Evolutionary conservation across 345 rosid genomes (phyloP), one percentile per base, ranked within the genome.

Genomic region (Lepidium aucheri): DNA sequence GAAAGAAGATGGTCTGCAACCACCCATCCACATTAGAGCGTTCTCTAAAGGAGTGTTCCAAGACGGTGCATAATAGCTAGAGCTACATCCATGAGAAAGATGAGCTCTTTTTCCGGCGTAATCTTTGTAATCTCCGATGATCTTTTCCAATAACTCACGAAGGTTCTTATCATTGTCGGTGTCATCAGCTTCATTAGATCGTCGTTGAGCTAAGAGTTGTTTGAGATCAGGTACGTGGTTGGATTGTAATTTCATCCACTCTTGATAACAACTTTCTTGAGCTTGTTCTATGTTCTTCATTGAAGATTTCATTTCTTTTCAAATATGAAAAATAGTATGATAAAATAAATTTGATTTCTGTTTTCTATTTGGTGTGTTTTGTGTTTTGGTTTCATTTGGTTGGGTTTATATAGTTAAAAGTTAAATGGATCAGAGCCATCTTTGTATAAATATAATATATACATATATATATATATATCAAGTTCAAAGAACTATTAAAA

Each of bases 31-130:
- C 40, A 76, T 69, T 3, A 77, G 60, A 47, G 84, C 80, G 63
- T 81, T 80, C 79, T 80, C 86, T 9, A 78, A 42, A 38, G 82
- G 43, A 30, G 74, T 79, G 66, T 77, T 72, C 83, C 80, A 79
- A 9, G 65, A 2, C 9, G 85, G 88, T 0, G 78, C 78, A 43
- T 83, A 76, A 49, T 62, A 75, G 67, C 6, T 36, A 0, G 76
- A 67, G 53, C 72, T 67, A 10, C 77, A 65, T 7, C 61, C 36
- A 8, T 38, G 50, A 35, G 73, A 47, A 0, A 80, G 47, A 9
- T 54, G 4, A 6, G 52, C 44, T 42, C 82, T 13, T 58, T 13
- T 42, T 24, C 35, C 28, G 9, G 71, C 71, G 47, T 73, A 73
- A 0, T 26, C 5, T 42, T 51, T 72, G 30, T 64, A 72, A 24